Evolutionary conservation across 345 rosid species (phyloP).

Genomic region (Camelina sativa): DNA sequence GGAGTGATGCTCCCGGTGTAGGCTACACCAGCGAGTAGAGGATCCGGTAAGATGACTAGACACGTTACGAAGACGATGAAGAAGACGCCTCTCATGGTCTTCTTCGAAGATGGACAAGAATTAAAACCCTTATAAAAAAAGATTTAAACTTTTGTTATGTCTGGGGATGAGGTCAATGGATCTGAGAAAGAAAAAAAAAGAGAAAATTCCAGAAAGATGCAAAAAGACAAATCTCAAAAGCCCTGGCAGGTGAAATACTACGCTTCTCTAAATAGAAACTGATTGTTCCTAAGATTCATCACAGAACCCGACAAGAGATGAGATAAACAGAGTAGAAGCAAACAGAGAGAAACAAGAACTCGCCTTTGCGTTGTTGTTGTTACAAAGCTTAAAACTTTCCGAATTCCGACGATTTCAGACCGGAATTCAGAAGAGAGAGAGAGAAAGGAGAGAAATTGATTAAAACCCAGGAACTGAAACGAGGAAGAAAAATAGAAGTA

Average conservation of each 20-base stretch:
- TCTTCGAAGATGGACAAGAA: slow-evolving; percentile 23
- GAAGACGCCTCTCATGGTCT: slow-evolving; percentile 48
- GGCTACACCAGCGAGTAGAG: slow-evolving; percentile 50
- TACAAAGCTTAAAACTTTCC: slow-evolving; percentile 27
- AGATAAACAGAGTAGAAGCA: background rate
- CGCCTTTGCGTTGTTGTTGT: slow-evolving; percentile 20
- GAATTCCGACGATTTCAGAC: background rate
- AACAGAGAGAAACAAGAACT: slow-evolving; percentile 34
- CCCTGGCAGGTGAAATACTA: slow-evolving; percentile 22
- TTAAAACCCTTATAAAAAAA: slow-evolving; percentile 11
- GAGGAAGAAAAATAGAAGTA: background rate
- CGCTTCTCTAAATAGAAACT: slow-evolving; percentile 21
- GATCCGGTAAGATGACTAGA: slow-evolving; percentile 39
- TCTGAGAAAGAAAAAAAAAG: slow-evolving; percentile 15
- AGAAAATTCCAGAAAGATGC: slow-evolving; percentile 15
- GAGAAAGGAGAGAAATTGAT: background rate
- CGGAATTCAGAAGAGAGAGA: background rate
- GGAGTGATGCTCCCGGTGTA: slow-evolving; percentile 49
- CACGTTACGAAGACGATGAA: slow-evolving; percentile 40
- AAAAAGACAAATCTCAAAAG: slow-evolving; percentile 40
- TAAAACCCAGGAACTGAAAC: slow-evolving; percentile 13
- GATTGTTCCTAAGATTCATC: slow-evolving; percentile 17
- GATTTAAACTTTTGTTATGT: slow-evolving; percentile 29
- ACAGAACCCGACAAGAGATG: slow-evolving; percentile 9
- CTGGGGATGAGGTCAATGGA: slow-evolving; percentile 39